phyloP scores from a whole-genome alignment of 2,329 filamentous ascomycete species.

The Cyanodermella asteris region DNA sequence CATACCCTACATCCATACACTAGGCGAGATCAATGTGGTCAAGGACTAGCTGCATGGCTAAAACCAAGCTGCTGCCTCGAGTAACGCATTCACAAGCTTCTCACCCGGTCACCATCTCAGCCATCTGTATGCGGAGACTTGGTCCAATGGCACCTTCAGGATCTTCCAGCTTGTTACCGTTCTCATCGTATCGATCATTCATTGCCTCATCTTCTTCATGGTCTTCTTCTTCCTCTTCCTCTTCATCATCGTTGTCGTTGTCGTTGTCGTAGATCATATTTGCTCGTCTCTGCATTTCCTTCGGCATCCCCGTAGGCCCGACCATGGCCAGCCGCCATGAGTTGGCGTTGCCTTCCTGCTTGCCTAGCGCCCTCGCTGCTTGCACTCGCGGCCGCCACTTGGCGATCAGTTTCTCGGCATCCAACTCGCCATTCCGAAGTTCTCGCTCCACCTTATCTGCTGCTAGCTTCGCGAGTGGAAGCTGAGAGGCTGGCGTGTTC shows the following conservation, averaged over 20 bases:
- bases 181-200: background rate
- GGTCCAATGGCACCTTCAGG: background rate
- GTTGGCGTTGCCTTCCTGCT: conserved; percentile 3
- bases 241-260: conserved; percentile 3
- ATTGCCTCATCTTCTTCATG: conserved; percentile 4
- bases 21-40: too few relatives aligned
- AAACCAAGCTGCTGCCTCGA: too few relatives aligned
- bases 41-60: too few relatives aligned
- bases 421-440: conserved; percentile 19
- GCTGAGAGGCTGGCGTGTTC: conserved; percentile 1
- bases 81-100: background rate
- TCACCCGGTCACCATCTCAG: background rate
- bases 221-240: conserved; percentile 5
- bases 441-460: conserved; percentile 5
- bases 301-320: background rate
- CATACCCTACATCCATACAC: too few relatives aligned
- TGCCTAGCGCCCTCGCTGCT: conserved; percentile 4
- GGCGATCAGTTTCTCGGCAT: conserved; percentile 24
- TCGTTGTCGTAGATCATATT: conserved; percentile 1
- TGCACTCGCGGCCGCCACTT: conserved; percentile 20
- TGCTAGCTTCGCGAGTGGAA: conserved; percentile 5
- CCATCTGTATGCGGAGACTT: background rate
- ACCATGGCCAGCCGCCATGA: conserved; percentile 1
- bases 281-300: conserved; percentile 2
- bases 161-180: background rate